Conservation (phyloP, 495 filamentous ascomycete genomes). For the Xylaria telfairii region DNA sequence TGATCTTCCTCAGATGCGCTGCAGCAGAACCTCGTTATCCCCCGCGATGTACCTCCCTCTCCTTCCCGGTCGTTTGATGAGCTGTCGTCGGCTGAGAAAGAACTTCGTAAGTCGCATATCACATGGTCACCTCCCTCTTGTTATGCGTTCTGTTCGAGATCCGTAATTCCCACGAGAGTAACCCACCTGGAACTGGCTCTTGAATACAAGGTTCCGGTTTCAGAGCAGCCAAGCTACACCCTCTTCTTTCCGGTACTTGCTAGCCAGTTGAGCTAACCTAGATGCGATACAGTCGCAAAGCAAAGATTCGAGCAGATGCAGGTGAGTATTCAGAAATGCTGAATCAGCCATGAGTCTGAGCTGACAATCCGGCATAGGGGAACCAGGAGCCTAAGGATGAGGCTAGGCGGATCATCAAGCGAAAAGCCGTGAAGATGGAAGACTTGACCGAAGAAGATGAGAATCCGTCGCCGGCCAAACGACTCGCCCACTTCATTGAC, state of each 20-base stretch:
- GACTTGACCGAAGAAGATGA: not conserved
- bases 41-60: conserved; percentile 26
- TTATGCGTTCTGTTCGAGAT: not conserved
- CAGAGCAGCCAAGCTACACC: not conserved
- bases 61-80: conserved; percentile 2
- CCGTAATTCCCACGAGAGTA: not conserved
- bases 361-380: conserved; percentile 23
- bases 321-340: conserved; percentile 20
- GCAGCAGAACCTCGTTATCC: conserved; percentile 35
- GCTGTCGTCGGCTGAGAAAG: conserved; percentile 32
- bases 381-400: conserved; percentile 28
- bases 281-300: conserved; percentile 12
- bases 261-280: not conserved
- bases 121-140: not conserved
- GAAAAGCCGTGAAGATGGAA: conserved; percentile 10
- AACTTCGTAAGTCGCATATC: conserved; percentile 17
- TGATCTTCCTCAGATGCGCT: conserved; percentile 31
- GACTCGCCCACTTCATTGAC: conserved; percentile 28
- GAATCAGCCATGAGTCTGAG: too few species aligned
- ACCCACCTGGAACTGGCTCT: not conserved
- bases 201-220: not conserved
- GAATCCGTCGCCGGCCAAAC: conserved; percentile 18
- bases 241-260: not conserved
- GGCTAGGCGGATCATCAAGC: conserved; percentile 26
- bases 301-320: conserved; percentile 31